These are phyloP conservation scores for Incumbomyces lentus DNA, from an alignment of 2,329 filamentous ascomycete genomes.

Conservation along the genomic window DNA sequence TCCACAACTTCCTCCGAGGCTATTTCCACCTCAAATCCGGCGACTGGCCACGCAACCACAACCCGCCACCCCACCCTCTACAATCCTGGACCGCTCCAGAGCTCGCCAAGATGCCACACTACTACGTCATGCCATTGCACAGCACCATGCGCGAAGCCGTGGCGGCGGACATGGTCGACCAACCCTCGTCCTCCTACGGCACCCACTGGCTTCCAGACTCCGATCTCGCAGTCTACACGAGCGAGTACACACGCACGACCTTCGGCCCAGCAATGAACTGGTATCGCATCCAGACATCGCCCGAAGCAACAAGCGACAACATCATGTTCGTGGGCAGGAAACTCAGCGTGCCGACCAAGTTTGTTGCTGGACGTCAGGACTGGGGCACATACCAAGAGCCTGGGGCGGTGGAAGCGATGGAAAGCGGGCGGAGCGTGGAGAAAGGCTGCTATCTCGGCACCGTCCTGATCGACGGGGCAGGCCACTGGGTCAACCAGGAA, in stretches of 20 bases:
- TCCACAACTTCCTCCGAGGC: conserved; percentile 52
- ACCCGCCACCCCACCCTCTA: conserved; percentile 38
- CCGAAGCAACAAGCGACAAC: conserved; percentile 40
- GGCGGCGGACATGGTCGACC: conserved; percentile 42
- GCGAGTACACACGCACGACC: conserved; percentile 51
- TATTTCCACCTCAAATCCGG: conserved; percentile 61
- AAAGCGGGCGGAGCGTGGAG: conserved; percentile 44
- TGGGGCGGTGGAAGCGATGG: conserved; percentile 50
- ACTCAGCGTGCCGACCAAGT: conserved; percentile 51
- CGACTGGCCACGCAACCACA: conserved; percentile 44
- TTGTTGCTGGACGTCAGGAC: conserved; percentile 52
- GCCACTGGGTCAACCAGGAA: conserved; percentile 63
- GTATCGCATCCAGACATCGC: conserved; percentile 51
- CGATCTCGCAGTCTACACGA: conserved; percentile 50
- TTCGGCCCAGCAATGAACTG: conserved; percentile 60
- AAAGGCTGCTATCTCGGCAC: conserved; percentile 42
- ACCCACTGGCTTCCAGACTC: conserved; percentile 46
- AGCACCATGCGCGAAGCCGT: conserved; percentile 52
- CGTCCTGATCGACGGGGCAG: conserved; percentile 47
- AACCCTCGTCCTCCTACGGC: conserved; percentile 29
- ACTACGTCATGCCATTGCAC: conserved; percentile 56
- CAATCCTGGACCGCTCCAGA: conserved; percentile 47
- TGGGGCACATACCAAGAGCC: conserved; percentile 62
- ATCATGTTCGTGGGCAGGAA: conserved; percentile 50
- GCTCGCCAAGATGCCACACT: conserved; percentile 51